phyloP scores from a whole-genome alignment of 2,329 filamentous ascomycete genomes.

The Colletotrichum neosansevieriae region DNA sequence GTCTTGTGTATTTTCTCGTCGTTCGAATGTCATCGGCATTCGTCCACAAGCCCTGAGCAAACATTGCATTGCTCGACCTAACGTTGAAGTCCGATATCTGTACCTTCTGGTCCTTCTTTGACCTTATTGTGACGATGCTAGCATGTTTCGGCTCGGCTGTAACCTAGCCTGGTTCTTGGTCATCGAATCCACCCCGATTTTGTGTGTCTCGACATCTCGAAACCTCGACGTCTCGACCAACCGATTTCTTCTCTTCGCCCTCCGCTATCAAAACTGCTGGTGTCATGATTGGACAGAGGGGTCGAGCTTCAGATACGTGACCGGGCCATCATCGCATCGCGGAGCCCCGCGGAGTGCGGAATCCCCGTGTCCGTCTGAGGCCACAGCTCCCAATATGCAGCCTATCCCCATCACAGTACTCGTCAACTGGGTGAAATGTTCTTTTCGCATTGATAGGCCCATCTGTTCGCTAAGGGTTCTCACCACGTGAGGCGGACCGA shows the following conservation, averaged over 20 bases:
- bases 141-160: no score
- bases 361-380: conserved; percentile 5
- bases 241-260: not conserved
- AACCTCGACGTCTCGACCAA: no score
- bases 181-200: no score
- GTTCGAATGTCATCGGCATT: not conserved
- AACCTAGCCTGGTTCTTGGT: no score
- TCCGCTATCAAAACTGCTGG: not conserved
- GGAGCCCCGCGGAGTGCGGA: conserved; percentile 33
- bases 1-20: not conserved
- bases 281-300: not conserved
- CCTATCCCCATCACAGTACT: not conserved
- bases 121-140: no score
- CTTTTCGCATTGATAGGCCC: not conserved
- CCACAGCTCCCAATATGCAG: not conserved
- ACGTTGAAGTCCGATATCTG: no score
- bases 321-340: conserved; percentile 21
- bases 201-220: no score
- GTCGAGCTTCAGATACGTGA: not conserved
- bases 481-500: conserved; percentile 30
- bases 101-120: no score
- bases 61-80: not conserved
- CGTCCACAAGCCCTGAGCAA: not conserved
- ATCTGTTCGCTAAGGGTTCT: conserved; percentile 21
- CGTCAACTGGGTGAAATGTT: not conserved